Evolutionary conservation across 192 early-diverging fungal species (phyloP).

Genomic region (Linnemannia schmuckeri): DNA sequence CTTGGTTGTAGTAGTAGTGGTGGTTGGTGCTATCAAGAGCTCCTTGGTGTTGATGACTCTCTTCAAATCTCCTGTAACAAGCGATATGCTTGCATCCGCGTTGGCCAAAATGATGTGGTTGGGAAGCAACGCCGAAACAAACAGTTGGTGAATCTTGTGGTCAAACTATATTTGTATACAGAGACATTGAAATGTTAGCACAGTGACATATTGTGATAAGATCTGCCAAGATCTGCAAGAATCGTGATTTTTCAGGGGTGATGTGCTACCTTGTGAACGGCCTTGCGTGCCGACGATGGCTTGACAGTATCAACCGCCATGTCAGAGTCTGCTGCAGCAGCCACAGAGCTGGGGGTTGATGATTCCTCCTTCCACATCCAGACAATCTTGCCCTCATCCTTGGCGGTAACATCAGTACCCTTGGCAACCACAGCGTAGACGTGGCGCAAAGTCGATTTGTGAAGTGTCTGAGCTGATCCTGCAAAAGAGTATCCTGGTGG

Average conservation of each 20-base stretch:
- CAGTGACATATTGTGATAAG: not conserved
- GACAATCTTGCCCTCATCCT: constrained; percentile 61
- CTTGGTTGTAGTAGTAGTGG: constrained; percentile 7
- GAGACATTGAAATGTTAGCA: not conserved
- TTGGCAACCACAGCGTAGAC: constrained; percentile 63
- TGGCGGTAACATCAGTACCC: constrained; percentile 60
- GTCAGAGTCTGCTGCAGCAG: constrained; percentile 13
- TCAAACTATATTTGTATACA: constrained; percentile 55
- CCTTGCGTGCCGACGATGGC: constrained; percentile 35
- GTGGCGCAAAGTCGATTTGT: constrained; percentile 47
- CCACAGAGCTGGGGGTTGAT: constrained; percentile 3
- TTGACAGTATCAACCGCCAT: constrained; percentile 44
- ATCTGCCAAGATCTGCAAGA: not conserved
- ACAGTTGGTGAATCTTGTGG: constrained; percentile 57
- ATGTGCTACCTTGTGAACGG: constrained; percentile 30
- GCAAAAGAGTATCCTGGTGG: constrained; percentile 63
- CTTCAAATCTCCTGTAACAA: constrained; percentile 61
- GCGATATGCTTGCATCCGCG: constrained; percentile 55
- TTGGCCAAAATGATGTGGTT: constrained; percentile 60
- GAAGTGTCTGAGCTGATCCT: constrained; percentile 57
- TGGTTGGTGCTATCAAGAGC: constrained; percentile 1
- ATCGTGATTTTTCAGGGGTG: not conserved
- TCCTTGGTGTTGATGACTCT: constrained; percentile 57
- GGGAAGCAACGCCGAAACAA: constrained; percentile 57
- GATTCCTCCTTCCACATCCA: constrained; percentile 65